Evolutionary conservation across 2,329 filamentous ascomycete genomes (phyloP).

Genomic region (Tolypocladium guangdongense): DNA sequence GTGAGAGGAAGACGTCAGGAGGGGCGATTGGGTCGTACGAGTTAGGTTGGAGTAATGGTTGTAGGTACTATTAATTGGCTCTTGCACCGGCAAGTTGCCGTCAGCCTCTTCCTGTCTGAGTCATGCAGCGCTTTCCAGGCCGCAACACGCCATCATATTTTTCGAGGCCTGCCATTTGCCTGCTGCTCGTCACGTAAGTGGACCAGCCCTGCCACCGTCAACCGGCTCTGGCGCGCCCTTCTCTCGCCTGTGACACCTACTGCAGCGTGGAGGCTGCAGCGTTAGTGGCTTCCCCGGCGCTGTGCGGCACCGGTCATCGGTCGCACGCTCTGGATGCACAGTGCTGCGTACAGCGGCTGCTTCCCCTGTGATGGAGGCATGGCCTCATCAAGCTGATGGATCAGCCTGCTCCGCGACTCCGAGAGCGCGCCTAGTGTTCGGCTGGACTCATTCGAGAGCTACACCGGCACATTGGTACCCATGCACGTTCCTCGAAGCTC

Average conservation of each 20-base stretch:
- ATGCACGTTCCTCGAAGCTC: neutral
- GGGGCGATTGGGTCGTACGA: neutral
- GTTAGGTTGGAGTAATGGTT: neutral
- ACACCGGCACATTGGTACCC: too few species aligned
- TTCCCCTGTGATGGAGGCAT: neutral
- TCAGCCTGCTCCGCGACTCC: neutral
- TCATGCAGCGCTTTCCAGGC: neutral
- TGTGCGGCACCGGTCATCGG: neutral
- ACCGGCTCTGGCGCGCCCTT: neutral
- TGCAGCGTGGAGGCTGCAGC: neutral
- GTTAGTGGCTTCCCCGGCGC: neutral
- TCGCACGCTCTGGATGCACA: neutral
- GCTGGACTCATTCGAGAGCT: neutral
- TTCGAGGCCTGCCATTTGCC: neutral
- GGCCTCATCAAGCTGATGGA: neutral
- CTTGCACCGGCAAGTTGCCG: neutral
- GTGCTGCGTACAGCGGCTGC: neutral
- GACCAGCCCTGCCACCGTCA: neutral
- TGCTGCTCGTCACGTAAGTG: neutral
- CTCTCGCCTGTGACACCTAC: neutral
- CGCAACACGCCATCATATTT: neutral
- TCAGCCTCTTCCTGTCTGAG: neutral
- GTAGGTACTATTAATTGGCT: too few species aligned
- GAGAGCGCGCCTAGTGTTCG: too few species aligned
- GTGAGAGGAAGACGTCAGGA: neutral